Percentiles rank a stretch among this genome's conserved stretches.
These are phyloP conservation scores for Kodamaea jinghongensis DNA, from an alignment of 805 yeast genomes.

Conservation along the genomic window DNA sequence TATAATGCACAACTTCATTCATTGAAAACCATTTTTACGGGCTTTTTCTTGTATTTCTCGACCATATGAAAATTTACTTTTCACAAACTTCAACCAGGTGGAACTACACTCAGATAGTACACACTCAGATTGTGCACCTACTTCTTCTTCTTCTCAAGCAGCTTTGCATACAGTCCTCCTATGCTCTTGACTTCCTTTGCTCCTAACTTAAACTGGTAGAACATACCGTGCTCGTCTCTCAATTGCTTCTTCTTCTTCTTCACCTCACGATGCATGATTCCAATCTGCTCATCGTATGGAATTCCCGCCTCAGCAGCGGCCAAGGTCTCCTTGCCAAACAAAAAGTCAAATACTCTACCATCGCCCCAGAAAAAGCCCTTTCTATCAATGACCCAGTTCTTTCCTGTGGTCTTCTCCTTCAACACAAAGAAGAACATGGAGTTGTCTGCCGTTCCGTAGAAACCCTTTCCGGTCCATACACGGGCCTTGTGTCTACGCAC, in stretches of 20 bases:
- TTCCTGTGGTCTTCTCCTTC: slow-evolving; percentile 50
- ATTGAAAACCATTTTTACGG: too few species aligned
- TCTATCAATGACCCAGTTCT: slow-evolving; percentile 79
- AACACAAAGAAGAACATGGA: slow-evolving; percentile 71
- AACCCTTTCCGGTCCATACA: slow-evolving; percentile 85
- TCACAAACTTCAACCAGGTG: too few species aligned
- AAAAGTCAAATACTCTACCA: slow-evolving; percentile 76
- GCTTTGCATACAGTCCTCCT: slow-evolving; percentile 19
- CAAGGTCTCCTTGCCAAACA: slow-evolving; percentile 79
- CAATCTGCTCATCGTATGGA: slow-evolving; percentile 57
- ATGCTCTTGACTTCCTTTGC: slow-evolving; percentile 28
- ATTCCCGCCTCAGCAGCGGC: slow-evolving; percentile 73
- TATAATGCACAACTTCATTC: too few species aligned
- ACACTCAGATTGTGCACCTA: not conserved
- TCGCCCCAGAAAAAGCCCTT: slow-evolving; percentile 93
- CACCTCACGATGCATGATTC: slow-evolving; percentile 45
- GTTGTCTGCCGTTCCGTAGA: slow-evolving; percentile 78
- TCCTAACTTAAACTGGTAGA: slow-evolving; percentile 53
- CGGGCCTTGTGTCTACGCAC: slow-evolving; percentile 59
- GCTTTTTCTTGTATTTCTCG: too few species aligned
- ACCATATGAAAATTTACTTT: too few species aligned
- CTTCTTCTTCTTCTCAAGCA: slow-evolving; percentile 7
- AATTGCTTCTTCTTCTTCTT: slow-evolving; percentile 50
- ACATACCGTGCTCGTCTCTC: slow-evolving; percentile 54
- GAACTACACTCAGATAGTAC: not conserved